A percentile compares a stretch with the other conserved stretches of the same genome.
Conservation (phyloP, 148 eudicot species). For the Chenopodium suecicum region DNA sequence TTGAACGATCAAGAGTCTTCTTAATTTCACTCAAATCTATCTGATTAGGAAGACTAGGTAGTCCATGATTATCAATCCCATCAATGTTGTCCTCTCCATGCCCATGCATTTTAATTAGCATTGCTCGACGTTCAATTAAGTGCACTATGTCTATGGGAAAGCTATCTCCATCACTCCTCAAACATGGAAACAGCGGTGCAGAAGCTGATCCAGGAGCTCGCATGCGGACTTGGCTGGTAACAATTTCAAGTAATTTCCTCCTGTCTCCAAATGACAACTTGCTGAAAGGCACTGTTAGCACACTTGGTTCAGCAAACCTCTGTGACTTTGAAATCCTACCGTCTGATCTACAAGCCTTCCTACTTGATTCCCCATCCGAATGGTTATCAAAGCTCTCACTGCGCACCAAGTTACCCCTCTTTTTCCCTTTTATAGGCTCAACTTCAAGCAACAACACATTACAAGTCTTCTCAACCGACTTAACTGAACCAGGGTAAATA, state of each 20-base stretch:
- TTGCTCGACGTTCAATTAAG: conserved; percentile 48
- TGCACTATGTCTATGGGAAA: conserved; percentile 30
- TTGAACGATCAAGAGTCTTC: conserved; percentile 50
- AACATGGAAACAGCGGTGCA: conserved; percentile 54
- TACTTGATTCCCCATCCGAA: conserved; percentile 42
- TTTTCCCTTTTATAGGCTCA: conserved; percentile 51
- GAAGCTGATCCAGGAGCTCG: conserved; percentile 39
- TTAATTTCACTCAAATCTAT: conserved; percentile 57
- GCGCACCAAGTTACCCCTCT: conserved; percentile 36
- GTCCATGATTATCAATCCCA: conserved; percentile 35
- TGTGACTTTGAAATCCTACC: conserved; percentile 53
- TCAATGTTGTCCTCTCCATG: conserved; percentile 36
- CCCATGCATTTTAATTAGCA: conserved; percentile 51
- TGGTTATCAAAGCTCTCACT: conserved; percentile 39
- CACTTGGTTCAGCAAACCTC: conserved; percentile 42
- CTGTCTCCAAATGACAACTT: conserved; percentile 77
- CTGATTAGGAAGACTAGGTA: conserved; percentile 39
- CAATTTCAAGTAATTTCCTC: conserved; percentile 71
- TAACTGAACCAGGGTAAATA: conserved; percentile 68
- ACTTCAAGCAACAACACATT: conserved; percentile 83
- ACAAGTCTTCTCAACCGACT: conserved; percentile 62
- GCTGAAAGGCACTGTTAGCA: conserved; percentile 47
- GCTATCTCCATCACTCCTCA: conserved; percentile 42
- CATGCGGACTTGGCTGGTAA: conserved; percentile 60
- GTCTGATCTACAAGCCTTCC: conserved; percentile 41